Evolutionary conservation across 2,329 filamentous ascomycete genomes (phyloP).

Genomic region (Pyrenophora seminiperda): DNA sequence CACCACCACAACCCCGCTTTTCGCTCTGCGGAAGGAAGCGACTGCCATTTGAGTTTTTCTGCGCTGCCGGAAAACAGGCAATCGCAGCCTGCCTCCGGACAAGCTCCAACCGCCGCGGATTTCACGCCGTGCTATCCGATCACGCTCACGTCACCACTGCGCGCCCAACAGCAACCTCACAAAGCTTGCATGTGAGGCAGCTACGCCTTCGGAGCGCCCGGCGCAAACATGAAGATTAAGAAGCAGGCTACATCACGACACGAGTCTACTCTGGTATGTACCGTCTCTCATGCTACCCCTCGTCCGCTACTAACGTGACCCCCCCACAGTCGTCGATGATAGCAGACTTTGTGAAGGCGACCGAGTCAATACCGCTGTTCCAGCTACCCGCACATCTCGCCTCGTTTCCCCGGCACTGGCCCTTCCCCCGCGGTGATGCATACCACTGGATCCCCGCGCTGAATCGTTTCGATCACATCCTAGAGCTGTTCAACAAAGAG

Average conservation of each 20-base stretch:
- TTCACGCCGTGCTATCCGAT: not conserved
- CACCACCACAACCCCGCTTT: constrained; percentile 9
- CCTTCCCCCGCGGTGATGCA: constrained; percentile 90
- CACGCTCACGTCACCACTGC: not conserved
- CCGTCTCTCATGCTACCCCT: not conserved
- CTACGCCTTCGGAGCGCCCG: constrained; percentile 43
- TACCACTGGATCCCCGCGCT: constrained; percentile 98
- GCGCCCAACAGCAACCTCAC: constrained; percentile 6
- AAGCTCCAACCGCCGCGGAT: constrained; percentile 7
- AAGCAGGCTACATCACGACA: constrained; percentile 61
- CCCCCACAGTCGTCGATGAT: constrained; percentile 81
- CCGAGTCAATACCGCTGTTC: constrained; percentile 71
- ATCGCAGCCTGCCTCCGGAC: constrained; percentile 14
- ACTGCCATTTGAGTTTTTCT: constrained; percentile 7
- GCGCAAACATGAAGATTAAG: constrained; percentile 59
- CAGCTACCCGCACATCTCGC: constrained; percentile 77
- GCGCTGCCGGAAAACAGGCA: constrained; percentile 18
- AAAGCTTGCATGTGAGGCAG: constrained; percentile 43
- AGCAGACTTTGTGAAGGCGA: constrained; percentile 75
- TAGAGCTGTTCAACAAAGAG: constrained; percentile 78
- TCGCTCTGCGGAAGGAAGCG: constrained; percentile 9
- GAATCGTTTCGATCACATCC: constrained; percentile 88
- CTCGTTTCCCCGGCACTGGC: constrained; percentile 87
- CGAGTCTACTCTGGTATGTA: constrained; percentile 57
- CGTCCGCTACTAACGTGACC: constrained; percentile 10